Percentiles rank a stretch among this genome's conserved stretches.
Evolutionary conservation across 2,329 filamentous ascomycete genomes (phyloP).

Genomic region (Aureobasidium melanogenum): DNA sequence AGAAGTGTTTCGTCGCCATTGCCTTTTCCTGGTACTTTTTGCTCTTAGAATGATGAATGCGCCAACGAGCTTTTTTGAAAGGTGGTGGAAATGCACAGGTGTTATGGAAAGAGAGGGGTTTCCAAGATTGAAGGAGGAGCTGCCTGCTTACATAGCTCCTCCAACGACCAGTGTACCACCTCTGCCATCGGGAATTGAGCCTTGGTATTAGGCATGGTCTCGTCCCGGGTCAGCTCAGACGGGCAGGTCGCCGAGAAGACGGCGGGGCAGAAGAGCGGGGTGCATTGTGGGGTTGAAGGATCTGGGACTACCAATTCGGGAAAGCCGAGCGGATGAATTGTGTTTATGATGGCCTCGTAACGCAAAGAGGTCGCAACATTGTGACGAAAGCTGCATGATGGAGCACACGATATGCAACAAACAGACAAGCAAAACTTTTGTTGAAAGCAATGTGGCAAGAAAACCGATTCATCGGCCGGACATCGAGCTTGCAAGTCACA

Average conservation of each 20-base stretch:
- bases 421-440: not conserved
- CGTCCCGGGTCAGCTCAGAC: not conserved
- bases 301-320: not conserved
- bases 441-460: not conserved
- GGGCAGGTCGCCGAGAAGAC: not conserved
- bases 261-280: not conserved
- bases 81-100: not conserved
- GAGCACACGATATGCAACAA: not conserved
- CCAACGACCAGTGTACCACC: not conserved
- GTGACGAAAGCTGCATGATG: not conserved
- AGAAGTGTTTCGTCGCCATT: constrained; percentile 50
- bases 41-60: not conserved
- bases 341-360: not conserved
- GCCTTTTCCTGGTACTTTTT: constrained; percentile 5
- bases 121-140: not conserved
- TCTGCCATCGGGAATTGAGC: not conserved
- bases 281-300: not conserved
- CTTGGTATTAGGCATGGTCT: not conserved
- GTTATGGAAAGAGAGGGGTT: not conserved
- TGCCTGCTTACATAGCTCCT: not conserved
- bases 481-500: no score
- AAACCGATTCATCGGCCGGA: no score
- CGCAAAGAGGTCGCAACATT: not conserved
- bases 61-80: no score
- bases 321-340: not conserved